Evolutionary conservation across 495 filamentous ascomycete species (phyloP).

Genomic region (Aspergillus sclerotioniger): DNA sequence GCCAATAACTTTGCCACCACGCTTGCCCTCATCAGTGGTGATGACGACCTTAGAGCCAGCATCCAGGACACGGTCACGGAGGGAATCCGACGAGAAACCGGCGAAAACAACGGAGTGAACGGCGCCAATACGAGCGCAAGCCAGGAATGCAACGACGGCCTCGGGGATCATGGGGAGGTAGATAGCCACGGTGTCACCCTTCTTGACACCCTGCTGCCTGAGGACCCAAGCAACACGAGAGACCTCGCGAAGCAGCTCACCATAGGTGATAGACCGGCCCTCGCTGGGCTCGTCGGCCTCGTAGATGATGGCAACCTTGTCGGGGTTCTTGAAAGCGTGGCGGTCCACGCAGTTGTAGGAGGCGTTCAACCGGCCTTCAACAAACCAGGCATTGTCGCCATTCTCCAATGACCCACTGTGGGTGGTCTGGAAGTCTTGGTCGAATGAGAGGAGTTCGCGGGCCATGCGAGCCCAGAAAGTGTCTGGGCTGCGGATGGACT

Average conservation of each 20-base stretch:
- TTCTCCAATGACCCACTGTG: constrained; percentile 70
- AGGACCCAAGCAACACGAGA: constrained; percentile 81
- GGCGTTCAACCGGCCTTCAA: constrained; percentile 90
- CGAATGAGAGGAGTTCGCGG: constrained; percentile 87
- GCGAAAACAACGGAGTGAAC: constrained; percentile 99
- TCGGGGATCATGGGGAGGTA: constrained; percentile 99
- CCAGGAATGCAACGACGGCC: constrained; percentile 86
- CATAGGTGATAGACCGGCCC: constrained; percentile 87
- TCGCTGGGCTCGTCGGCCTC: constrained; percentile 90
- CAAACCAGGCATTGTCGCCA: constrained; percentile 93
- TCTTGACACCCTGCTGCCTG: constrained; percentile 92
- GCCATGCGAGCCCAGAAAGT: constrained; percentile 89
- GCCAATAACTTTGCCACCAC: constrained; percentile 94
- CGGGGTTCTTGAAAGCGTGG: constrained; percentile 87
- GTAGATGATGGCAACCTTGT: constrained; percentile 95
- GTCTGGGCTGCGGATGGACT: constrained; percentile 87
- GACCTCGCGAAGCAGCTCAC: constrained; percentile 90
- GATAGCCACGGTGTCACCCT: constrained; percentile 95
- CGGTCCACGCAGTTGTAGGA: constrained; percentile 98
- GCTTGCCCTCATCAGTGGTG: constrained; percentile 95
- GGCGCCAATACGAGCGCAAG: constrained; percentile 88
- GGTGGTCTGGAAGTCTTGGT: constrained; percentile 89
- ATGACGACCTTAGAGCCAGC: constrained; percentile 89
- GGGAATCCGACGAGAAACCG: constrained; percentile 94
- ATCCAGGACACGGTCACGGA: constrained; percentile 93